Evolutionary conservation across 2,329 filamentous ascomycete genomes (phyloP).

Genomic region (Colletotrichum zoysiae): DNA sequence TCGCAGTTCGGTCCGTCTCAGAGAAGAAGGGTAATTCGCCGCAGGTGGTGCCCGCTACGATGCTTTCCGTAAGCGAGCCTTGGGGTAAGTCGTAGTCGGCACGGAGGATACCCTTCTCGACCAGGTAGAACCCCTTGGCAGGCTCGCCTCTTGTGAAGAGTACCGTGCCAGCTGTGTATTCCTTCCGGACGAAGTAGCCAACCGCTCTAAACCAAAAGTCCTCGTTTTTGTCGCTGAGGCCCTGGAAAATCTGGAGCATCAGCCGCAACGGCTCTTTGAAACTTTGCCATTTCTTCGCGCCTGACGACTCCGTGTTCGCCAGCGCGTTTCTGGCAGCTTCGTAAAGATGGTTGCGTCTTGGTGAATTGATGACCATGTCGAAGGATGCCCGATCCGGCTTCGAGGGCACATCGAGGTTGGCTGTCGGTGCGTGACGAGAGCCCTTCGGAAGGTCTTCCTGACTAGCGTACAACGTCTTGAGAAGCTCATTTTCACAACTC

Average conservation of each 20-base stretch:
- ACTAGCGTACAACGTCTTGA: conserved; percentile 82
- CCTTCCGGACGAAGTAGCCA: conserved; percentile 79
- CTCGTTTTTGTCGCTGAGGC: conserved; percentile 85
- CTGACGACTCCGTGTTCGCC: conserved; percentile 71
- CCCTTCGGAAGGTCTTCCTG: conserved; percentile 69
- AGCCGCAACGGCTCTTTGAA: conserved; percentile 93
- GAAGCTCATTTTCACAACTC: conserved; percentile 92
- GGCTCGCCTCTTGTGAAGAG: conserved; percentile 83
- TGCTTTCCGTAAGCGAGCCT: conserved; percentile 89
- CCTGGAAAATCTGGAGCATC: conserved; percentile 95
- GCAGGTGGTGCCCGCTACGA: conserved; percentile 93
- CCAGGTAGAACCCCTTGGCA: conserved; percentile 87
- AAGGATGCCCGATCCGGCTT: conserved; percentile 51
- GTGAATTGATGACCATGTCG: conserved; percentile 76
- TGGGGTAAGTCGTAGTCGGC: conserved; percentile 94
- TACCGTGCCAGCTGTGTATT: conserved; percentile 76
- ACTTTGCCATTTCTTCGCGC: conserved; percentile 79
- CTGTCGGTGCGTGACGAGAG: conserved; percentile 57
- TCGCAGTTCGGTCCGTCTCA: conserved; percentile 88
- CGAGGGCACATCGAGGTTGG: conserved; percentile 63
- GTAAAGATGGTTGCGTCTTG: conserved; percentile 81
- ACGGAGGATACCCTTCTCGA: conserved; percentile 89
- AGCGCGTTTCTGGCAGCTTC: conserved; percentile 83
- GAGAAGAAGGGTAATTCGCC: conserved; percentile 97
- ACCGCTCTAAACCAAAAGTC: conserved; percentile 93